A percentile compares a stretch with the other conserved stretches of the same genome.
Conservation (phyloP, 352 stramenopile genomes). For the Phytopythium sindhum region DNA sequence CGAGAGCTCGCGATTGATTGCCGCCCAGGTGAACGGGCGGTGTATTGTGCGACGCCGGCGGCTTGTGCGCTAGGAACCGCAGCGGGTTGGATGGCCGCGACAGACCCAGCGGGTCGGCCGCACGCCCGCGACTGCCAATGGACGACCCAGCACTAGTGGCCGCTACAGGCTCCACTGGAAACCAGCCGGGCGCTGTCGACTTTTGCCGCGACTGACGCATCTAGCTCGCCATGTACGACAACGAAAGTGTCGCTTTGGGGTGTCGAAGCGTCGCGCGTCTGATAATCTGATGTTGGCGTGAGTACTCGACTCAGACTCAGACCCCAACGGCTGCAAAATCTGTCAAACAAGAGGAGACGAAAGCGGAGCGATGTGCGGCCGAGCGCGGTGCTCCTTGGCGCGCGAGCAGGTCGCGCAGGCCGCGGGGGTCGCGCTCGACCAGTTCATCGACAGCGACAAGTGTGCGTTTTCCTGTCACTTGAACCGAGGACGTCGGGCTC, state of each 20-base stretch:
- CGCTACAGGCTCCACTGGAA: conserved; percentile 6
- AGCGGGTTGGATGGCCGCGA: conserved; percentile 25
- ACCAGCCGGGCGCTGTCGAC: conserved; percentile 1
- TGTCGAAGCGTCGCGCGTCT: conserved; percentile 1
- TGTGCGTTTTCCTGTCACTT: conserved; percentile 32
- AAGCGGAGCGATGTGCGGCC: conserved; percentile 57
- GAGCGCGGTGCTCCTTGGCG: conserved; percentile 54
- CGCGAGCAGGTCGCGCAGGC: conserved; percentile 48
- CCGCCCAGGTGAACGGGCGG: background rate
- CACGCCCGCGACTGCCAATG: background rate
- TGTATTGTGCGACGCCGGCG: background rate
- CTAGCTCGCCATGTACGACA: background rate
- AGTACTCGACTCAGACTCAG: background rate
- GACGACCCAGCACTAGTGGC: background rate
- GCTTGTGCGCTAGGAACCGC: conserved; percentile 23
- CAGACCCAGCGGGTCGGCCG: conserved; percentile 28
- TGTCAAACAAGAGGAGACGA: background rate
- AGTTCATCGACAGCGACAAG: conserved; percentile 72
- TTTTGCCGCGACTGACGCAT: background rate
- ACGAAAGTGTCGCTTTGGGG: background rate
- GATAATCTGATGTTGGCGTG: background rate
- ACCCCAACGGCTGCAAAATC: background rate
- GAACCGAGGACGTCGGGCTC: background rate
- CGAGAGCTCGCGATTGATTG: background rate
- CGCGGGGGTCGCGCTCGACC: conserved; percentile 35